phyloP scores from a whole-genome alignment of 164 flowering plant species.

The Liquidambar formosana region DNA sequence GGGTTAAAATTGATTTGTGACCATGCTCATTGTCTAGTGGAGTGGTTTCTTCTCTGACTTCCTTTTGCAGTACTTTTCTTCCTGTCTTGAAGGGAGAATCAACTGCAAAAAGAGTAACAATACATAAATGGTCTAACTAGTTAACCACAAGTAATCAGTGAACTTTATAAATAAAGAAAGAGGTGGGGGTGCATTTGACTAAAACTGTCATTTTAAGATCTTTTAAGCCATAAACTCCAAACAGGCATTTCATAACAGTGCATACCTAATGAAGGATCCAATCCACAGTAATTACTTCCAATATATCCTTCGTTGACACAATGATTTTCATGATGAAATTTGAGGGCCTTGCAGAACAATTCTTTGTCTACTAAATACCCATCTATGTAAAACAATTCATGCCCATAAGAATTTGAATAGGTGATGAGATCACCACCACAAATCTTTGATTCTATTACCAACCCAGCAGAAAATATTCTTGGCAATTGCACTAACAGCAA shows the following conservation, averaged over 20 bases:
- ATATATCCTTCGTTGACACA: conserved; percentile 26
- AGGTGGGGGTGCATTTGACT: background rate
- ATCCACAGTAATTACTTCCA: conserved; percentile 28
- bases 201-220: background rate
- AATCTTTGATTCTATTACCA: conserved; percentile 22
- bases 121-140: background rate
- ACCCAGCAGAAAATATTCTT: conserved; percentile 27
- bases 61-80: conserved; percentile 48
- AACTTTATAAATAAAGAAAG: background rate
- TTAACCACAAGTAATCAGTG: background rate
- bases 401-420: conserved; percentile 26
- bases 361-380: conserved; percentile 40
- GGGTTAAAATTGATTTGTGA: conserved; percentile 13
- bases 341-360: conserved; percentile 45
- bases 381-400: conserved; percentile 41
- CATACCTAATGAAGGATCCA: conserved; percentile 36
- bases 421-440: conserved; percentile 36
- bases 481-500: conserved; percentile 32
- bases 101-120: conserved; percentile 30
- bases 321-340: conserved; percentile 20
- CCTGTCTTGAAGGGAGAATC: conserved; percentile 29
- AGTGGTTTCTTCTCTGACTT: conserved; percentile 20
- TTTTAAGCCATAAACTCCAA: background rate
- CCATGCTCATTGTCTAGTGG: conserved; percentile 19
- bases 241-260: background rate